These are phyloP conservation scores for Leccinum incarnatum DNA, from an alignment of 768 basidiomycete genomes.

Conservation along the genomic window DNA sequence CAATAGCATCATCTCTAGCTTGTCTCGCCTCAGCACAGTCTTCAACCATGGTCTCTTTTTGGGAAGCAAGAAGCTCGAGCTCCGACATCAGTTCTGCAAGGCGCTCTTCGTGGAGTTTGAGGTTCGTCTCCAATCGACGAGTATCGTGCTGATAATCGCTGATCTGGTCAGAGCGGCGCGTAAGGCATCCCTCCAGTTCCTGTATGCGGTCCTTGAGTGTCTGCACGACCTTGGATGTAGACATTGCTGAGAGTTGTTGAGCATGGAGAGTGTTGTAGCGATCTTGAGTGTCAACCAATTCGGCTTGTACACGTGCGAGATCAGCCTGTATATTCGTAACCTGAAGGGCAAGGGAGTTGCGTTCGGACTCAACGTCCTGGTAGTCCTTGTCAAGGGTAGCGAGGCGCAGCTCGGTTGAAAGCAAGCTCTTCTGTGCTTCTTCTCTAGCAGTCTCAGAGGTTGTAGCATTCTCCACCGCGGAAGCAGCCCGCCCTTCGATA, in stretches of 20 bases:
- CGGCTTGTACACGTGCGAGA: slow-evolving; percentile 48
- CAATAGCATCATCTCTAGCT: slow-evolving; percentile 62
- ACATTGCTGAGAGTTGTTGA: slow-evolving; percentile 65
- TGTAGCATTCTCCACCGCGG: slow-evolving; percentile 33
- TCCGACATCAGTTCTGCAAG: slow-evolving; percentile 68
- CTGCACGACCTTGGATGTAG: slow-evolving; percentile 50
- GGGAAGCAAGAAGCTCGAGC: slow-evolving; percentile 58
- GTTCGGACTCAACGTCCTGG: slow-evolving; percentile 60
- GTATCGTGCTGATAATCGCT: slow-evolving; percentile 80
- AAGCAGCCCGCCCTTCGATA: slow-evolving; percentile 34
- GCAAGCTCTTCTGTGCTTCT: slow-evolving; percentile 31
- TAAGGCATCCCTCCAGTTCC: slow-evolving; percentile 63
- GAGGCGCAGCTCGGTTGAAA: slow-evolving; percentile 40
- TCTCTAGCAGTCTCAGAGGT: slow-evolving; percentile 34
- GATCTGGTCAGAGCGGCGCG: slow-evolving; percentile 69
- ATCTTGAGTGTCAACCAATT: slow-evolving; percentile 53
- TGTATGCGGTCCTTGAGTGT: slow-evolving; percentile 63
- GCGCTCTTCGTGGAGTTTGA: slow-evolving; percentile 71
- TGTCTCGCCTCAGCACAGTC: slow-evolving; percentile 79
- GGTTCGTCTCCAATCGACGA: slow-evolving; percentile 70
- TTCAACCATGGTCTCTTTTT: slow-evolving; percentile 81
- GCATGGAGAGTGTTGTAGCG: slow-evolving; percentile 63
- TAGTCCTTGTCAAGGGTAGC: slow-evolving; percentile 44
- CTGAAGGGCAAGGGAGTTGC: slow-evolving; percentile 64
- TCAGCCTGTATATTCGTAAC: slow-evolving; percentile 62